Base-by-base conservation (phyloP, 176 grass and related monocot genomes). In the Ensete glaucum region DNA sequence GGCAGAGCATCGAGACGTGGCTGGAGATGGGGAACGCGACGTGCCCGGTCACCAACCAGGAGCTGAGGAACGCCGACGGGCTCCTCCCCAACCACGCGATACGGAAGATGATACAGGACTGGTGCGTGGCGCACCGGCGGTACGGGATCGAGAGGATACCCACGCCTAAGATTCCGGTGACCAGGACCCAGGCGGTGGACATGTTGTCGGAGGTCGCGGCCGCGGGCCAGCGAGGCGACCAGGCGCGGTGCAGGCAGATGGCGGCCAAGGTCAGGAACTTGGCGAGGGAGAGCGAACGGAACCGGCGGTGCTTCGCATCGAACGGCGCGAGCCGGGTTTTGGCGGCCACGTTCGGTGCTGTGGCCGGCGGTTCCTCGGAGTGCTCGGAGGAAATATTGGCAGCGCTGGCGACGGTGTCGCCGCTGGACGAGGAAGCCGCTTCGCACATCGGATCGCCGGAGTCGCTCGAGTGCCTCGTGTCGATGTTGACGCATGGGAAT, bases 81-180 rank as follows among this genome's bases (percentile, higher is more conserved):
- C 81, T 96, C 11, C 63, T 92, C 27, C 93, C 93, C 0, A 96
- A 96, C 86, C 93, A 96, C 50, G 62, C 85, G 52, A 74, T 85
- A 2, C 83, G 93, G 50, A 50, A 89, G 75, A 69, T 85, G 23
- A 96, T 96, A 60, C 93, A 96, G 85, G 93, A 96, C 52, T 96
- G 93, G 93, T 96, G 93, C 72, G 93, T 96, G 23, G 79, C 79
- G 2, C 86, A 92, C 81, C 71, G 89, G 17, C 74, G 63, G 11
- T 20, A 69, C 78, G 93, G 89, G 0, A 77, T 92, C 15, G 89
- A 96, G 71, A 81, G 93, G 64, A 87, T 96, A 54, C 87, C 89
- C 27, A 96, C 93, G 24, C 93, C 93, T 1, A 89, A 81, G 72
- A 91, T 88, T 53, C 93, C 93, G 2, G 65, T 92, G 4, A 86